A percentile compares a stretch with the other conserved stretches of the same genome.
Evolutionary conservation across 345 rosid genomes (phyloP).

Genomic region (Syzygium aqueum): DNA sequence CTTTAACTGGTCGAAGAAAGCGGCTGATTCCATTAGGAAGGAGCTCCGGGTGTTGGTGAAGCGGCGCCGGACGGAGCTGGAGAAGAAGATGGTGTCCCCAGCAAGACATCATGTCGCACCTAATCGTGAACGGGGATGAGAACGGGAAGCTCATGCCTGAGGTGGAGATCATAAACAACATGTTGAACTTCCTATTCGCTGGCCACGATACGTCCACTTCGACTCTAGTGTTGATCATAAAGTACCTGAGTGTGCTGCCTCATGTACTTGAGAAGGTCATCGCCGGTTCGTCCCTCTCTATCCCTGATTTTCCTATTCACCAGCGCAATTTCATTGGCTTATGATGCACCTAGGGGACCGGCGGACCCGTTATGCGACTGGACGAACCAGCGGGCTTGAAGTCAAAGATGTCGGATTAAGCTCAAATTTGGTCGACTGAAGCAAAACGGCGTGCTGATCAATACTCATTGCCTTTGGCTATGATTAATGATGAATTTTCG

Average conservation of each 20-base stretch:
- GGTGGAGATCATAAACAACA: conserved; percentile 15
- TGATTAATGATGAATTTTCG: no score
- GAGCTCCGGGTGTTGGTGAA: conserved; percentile 6
- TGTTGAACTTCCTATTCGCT: conserved; percentile 12
- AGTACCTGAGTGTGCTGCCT: conserved; percentile 15
- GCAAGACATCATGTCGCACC: conserved; percentile 10
- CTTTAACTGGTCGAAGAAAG: conserved; percentile 6
- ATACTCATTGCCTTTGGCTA: no score
- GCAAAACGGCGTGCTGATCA: no score
- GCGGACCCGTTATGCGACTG: no score
- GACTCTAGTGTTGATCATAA: conserved; percentile 2
- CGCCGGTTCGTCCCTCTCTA: neutral
- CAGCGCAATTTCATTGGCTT: neutral
- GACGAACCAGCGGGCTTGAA: no score
- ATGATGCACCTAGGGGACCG: no score
- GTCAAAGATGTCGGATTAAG: no score
- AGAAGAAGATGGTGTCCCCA: conserved; percentile 4
- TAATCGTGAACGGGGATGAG: conserved; percentile 5
- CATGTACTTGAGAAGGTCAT: conserved; percentile 5
- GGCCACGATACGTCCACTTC: conserved; percentile 15
- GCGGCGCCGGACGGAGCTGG: conserved; percentile 5
- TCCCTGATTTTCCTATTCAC: neutral
- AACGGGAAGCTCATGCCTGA: conserved; percentile 17
- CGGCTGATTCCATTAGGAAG: conserved; percentile 6
- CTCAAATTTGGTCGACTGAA: no score